These are phyloP conservation scores for Amyloporia xantha DNA, from an alignment of 768 basidiomycete genomes.

Conservation along the genomic window DNA sequence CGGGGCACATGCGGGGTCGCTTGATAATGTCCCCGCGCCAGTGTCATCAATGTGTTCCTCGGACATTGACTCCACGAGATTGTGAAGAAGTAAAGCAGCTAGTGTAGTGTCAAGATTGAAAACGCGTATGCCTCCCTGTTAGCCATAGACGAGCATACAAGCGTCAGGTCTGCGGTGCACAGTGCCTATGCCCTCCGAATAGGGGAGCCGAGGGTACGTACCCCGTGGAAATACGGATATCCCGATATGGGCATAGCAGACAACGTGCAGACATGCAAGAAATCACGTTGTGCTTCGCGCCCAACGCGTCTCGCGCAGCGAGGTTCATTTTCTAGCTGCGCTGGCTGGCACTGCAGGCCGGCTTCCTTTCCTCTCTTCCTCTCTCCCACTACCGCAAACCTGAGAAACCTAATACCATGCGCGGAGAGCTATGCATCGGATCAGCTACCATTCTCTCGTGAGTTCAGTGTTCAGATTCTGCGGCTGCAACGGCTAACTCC, in stretches of 20 bases:
- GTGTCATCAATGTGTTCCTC: background rate
- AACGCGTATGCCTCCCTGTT: background rate
- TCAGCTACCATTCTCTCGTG: slow-evolving; percentile 69
- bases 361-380: slow-evolving; percentile 10
- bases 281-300: slow-evolving; percentile 11
- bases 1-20: background rate
- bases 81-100: background rate
- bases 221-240: slow-evolving; percentile 3
- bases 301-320: slow-evolving; percentile 7
- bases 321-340: background rate
- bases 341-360: slow-evolving; percentile 6
- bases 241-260: background rate
- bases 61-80: background rate
- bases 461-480: slow-evolving; percentile 22
- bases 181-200: background rate
- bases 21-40: background rate
- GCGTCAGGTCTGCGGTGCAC: background rate
- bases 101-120: background rate
- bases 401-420: slow-evolving; percentile 37
- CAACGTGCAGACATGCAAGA: background rate
- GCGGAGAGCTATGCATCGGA: slow-evolving; percentile 72
- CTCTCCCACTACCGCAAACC: slow-evolving; percentile 3
- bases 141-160: background rate
- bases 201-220: slow-evolving; percentile 1
- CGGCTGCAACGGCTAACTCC: slow-evolving; percentile 1